phyloP scores from a whole-genome alignment of 306 rosid species.

The Gleditsia sinensis region DNA sequence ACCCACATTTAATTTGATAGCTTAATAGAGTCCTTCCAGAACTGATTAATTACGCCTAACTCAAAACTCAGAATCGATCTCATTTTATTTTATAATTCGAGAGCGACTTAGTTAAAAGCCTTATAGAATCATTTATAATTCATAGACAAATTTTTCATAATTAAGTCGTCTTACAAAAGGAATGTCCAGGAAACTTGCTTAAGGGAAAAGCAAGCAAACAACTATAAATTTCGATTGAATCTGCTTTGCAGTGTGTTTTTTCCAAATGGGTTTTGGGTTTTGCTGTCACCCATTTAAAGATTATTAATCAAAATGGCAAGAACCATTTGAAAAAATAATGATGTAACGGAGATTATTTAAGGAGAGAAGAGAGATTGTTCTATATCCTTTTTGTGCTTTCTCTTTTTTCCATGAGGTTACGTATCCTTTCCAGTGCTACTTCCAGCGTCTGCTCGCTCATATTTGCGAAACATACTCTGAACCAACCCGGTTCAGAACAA shows the following conservation, averaged over 20 bases:
- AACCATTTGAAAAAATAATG: conserved; percentile 40
- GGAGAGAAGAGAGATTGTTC: background rate
- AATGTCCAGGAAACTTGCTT: conserved; percentile 52
- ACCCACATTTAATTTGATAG: no score
- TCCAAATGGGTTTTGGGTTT: conserved; percentile 26
- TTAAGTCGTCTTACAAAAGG: conserved; percentile 27
- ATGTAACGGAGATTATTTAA: background rate
- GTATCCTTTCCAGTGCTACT: conserved; percentile 73
- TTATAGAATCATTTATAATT: background rate
- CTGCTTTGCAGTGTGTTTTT: conserved; percentile 1
- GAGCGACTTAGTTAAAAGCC: no score
- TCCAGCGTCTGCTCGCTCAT: conserved; percentile 71
- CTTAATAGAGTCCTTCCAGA: no score
- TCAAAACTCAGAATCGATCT: no score
- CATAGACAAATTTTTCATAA: background rate
- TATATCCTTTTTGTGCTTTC: background rate
- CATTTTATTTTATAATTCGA: no score
- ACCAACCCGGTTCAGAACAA: conserved; percentile 93
- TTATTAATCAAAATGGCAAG: conserved; percentile 42
- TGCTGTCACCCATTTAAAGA: conserved; percentile 29
- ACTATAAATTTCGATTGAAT: background rate
- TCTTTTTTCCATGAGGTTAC: conserved; percentile 53
- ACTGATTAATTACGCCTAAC: no score
- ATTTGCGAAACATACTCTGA: conserved; percentile 91
- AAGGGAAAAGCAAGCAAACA: conserved; percentile 71